Base-by-base conservation (phyloP, 2,329 filamentous ascomycete species). In the Sclerotinia borealis region DNA sequence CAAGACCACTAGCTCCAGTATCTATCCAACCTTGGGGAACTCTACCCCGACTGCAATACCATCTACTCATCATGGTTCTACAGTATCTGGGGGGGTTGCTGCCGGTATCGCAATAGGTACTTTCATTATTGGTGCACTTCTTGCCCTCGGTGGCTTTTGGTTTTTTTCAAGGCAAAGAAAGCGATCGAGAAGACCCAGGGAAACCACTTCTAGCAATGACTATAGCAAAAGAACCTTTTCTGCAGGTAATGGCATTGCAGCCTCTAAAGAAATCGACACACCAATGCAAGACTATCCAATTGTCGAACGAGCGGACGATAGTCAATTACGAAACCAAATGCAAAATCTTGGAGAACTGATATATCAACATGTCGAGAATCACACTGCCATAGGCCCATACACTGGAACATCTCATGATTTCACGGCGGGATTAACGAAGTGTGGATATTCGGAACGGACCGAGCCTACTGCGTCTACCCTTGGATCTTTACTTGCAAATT, bases 291-390 rank as follows among this genome's bases (percentile, higher is more conserved):
- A 69, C n/a, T 73, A 76, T 41, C 77, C 77, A 43, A 71, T 79
- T 5, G 70, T 77, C 10, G 73, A 76, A 13, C 65, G 74, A 3
- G 74, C 68, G 1, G 72, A 77, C 0, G 77, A 79, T 62, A 69
- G 72, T 19, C 72, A 76, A 3, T 72, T 79, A 8, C 63, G 66
- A 3, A 51, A 64, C 3, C 76, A 78, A 54, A 64, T 79, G 4
- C 66, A 71, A 4, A 70, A 75, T 0, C 60, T 79, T 2, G 70
- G 70, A 1, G 68, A 74, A 10, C 72, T 79, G 4, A 73, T 80
- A 13, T 70, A 74, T 36, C 73, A 76, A 43, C 79, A 80, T 63
- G 75, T 78, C 48, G 74, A 79, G 61, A 75, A 70, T 59, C 68
- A 79, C 55, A 79, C 79, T 59, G 75, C 77, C 59, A 54, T 66